Percentiles rank a stretch among this genome's conserved stretches.
phyloP scores from a whole-genome alignment of 2,329 filamentous ascomycete species.

The Trichoderma koningiopsis region DNA sequence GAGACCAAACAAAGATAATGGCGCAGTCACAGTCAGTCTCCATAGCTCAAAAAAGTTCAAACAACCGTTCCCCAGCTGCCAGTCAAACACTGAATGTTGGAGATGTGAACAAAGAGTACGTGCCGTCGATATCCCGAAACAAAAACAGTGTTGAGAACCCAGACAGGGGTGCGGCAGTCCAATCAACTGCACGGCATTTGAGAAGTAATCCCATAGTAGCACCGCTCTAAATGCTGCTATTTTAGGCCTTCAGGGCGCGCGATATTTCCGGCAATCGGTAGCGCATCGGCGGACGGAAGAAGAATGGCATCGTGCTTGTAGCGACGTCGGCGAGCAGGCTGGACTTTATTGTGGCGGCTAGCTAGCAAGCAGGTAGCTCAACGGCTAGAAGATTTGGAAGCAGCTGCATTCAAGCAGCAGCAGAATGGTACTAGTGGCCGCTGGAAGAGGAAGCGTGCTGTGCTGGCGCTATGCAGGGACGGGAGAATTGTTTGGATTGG shows the following conservation, averaged over 20 bases:
- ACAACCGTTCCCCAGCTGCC: not conserved
- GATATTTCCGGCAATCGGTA: not conserved
- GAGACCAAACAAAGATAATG: not conserved
- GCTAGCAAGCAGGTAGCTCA: too few relatives aligned
- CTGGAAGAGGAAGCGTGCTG: not conserved
- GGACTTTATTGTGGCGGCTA: not conserved
- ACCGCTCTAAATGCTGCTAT: slow-evolving; percentile 29
- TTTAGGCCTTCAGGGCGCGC: not conserved
- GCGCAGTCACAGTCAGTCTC: not conserved
- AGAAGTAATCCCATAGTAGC: slow-evolving; percentile 17
- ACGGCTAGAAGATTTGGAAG: too few relatives aligned
- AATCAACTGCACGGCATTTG: slow-evolving; percentile 17
- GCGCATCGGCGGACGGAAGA: not conserved
- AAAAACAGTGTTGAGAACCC: not conserved
- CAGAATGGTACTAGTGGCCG: not conserved
- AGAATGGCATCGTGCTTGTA: not conserved
- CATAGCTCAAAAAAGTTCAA: not conserved
- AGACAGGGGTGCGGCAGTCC: not conserved
- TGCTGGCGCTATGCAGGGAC: not conserved
- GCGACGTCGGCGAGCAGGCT: not conserved
- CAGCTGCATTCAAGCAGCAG: too few relatives aligned
- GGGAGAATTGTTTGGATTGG: not conserved
- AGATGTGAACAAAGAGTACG: not conserved
- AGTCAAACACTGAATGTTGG: not conserved
- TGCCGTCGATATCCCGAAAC: not conserved